Evolutionary conservation across 192 early-diverging fungal species (phyloP), one percentile per base, ranked within the genome.

Genomic region (Coemansia sp.): DNA sequence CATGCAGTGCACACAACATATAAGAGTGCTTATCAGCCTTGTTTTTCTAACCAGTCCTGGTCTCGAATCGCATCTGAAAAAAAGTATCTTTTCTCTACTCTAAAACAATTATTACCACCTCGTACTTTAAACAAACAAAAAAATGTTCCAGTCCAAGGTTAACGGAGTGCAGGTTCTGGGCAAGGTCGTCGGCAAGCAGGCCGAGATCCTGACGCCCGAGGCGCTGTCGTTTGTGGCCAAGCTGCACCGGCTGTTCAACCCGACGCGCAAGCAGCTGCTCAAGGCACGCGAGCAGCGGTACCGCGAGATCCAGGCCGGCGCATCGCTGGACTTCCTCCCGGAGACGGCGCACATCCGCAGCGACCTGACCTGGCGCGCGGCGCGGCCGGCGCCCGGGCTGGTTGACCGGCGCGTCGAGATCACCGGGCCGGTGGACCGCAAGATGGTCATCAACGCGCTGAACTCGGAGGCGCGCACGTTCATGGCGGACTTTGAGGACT

Each of bases 401-500:
- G 75, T 84, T 20, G 93, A 95, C 70, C 85, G 95, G 39, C 86
- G 93, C 47, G 93, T 98, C 50, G 95, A 98, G 77, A 98, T 98
- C 75, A 98, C 93, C 35, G 93, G 95, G 20, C 95, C 95, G 6
- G 93, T 95, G 38, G 93, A 95, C 79, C 87, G 95, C 68, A 98
- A 98, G 79, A 98, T 98, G 95, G 93, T 98, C 65, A 98, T 98
- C 79, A 98, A 98, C 60, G 95, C 95, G 36, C 84, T 98, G 62
- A 98, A 95, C 82, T 90, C 91, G 21, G 93, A 90, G 3, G 89
- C 95, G 26, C 78, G 79, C 53, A 95, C 93, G 27, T 98, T 91
- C 75, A 98, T 98, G 95, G 95, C 95, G 27, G 95, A 98, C 75
- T 95, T 98, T 70, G 95, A 98, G 86, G 95, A 98, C 80, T 98